phyloP scores from a whole-genome alignment of 2,329 filamentous ascomycete species.

The Pyricularia sp. region DNA sequence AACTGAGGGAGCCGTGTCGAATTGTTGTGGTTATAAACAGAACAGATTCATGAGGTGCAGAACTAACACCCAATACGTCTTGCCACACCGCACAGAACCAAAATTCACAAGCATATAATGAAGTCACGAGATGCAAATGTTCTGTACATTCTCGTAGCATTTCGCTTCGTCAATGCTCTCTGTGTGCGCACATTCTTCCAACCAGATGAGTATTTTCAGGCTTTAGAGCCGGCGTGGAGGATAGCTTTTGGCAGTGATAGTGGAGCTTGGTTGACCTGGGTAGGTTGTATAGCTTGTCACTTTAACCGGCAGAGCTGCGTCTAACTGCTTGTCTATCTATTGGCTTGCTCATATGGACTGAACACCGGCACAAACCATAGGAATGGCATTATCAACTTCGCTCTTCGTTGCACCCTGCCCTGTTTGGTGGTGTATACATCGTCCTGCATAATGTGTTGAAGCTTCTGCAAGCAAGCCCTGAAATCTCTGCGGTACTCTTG shows the following conservation, averaged over 20 bases:
- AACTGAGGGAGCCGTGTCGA: background rate
- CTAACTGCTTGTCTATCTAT: background rate
- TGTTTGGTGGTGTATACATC: constrained; percentile 70
- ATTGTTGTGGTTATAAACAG: background rate
- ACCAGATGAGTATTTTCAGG: constrained; percentile 95
- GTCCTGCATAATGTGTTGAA: constrained; percentile 42
- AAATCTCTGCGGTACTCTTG: constrained; percentile 51
- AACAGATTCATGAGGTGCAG: background rate
- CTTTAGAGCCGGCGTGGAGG: constrained; percentile 86
- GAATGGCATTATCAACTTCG: constrained; percentile 86
- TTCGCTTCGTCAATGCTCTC: constrained; percentile 71
- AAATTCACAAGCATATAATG: background rate
- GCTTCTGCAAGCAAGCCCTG: constrained; percentile 37
- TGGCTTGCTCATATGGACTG: background rate
- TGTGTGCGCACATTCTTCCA: constrained; percentile 85
- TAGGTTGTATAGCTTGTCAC: constrained; percentile 27
- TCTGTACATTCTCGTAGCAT: constrained; percentile 37
- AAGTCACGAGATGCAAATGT: constrained; percentile 6
- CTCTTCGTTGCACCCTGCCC: constrained; percentile 77
- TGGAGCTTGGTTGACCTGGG: constrained; percentile 94
- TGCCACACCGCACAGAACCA: background rate
- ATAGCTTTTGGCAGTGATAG: constrained; percentile 65
- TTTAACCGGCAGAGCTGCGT: no score
- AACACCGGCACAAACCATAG: constrained; percentile 29
- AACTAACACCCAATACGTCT: background rate